Evolutionary conservation across 805 yeast species (phyloP).

Genomic region (Kregervanrija fluxuum): DNA sequence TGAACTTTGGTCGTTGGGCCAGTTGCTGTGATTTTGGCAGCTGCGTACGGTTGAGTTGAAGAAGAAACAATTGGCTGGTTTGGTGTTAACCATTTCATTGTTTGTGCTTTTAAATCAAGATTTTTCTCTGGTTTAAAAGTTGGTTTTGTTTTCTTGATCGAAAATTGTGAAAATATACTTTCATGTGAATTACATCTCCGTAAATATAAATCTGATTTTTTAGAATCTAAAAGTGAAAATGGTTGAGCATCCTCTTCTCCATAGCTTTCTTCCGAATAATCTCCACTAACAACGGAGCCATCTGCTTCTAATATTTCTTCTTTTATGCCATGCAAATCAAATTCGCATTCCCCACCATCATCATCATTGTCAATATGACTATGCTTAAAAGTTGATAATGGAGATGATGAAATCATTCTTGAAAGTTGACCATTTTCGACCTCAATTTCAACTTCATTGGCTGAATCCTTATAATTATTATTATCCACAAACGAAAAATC

Average conservation of each 20-base stretch:
- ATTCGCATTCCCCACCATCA: neutral
- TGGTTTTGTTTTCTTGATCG: neutral
- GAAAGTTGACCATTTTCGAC: neutral
- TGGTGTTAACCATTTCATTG: conserved; percentile 27
- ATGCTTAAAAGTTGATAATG: conserved; percentile 16
- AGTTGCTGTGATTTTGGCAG: neutral
- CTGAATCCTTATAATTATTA: neutral
- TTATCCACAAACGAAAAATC: conserved; percentile 11
- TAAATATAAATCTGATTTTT: conserved; percentile 8
- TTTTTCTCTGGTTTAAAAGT: conserved; percentile 4
- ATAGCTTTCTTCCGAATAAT: conserved; percentile 17
- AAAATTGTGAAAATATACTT: conserved; percentile 19
- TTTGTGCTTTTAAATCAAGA: conserved; percentile 20
- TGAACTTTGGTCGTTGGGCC: conserved; percentile 5
- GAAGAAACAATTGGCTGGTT: conserved; percentile 17
- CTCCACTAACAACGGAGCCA: neutral
- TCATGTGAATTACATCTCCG: conserved; percentile 22
- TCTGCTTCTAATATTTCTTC: neutral
- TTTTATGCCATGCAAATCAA: neutral
- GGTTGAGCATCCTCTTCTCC: conserved; percentile 21
- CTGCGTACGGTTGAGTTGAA: conserved; percentile 1
- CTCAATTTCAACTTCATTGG: neutral
- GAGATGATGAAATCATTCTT: conserved; percentile 12
- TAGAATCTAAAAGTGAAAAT: conserved; percentile 6
- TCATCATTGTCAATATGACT: conserved; percentile 10